phyloP scores from a whole-genome alignment of 1,284 basidiomycete species.

The Apiotrichum veenhuisii region DNA sequence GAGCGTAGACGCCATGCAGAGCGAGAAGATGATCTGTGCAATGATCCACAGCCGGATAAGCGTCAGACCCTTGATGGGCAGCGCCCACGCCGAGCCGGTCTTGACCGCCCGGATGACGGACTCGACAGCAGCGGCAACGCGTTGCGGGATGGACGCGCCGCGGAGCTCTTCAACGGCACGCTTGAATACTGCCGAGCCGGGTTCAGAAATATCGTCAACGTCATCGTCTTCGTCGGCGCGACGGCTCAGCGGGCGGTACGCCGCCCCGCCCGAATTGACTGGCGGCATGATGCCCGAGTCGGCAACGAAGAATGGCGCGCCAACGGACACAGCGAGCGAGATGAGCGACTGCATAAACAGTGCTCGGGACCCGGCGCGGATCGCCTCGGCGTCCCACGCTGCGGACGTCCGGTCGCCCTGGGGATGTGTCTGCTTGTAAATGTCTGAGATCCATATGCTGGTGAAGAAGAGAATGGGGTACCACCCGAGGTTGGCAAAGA shows the following conservation, averaged over 20 bases:
- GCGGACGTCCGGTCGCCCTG: conserved; percentile 22
- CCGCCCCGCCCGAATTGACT: conserved; percentile 9
- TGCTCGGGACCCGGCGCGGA: conserved; percentile 76
- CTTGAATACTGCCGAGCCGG: conserved; percentile 20
- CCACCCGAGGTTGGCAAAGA: conserved; percentile 76
- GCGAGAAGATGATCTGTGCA: conserved; percentile 45
- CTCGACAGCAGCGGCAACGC: conserved; percentile 9
- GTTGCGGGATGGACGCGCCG: conserved; percentile 4
- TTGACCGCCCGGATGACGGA: conserved; percentile 19
- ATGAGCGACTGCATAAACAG: conserved; percentile 73
- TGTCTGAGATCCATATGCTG: conserved; percentile 78
- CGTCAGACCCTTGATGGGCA: conserved; percentile 46
- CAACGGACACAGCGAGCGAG: conserved; percentile 64
- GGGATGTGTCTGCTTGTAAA: conserved; percentile 60
- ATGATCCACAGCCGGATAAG: conserved; percentile 43
- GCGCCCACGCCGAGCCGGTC: conserved; percentile 20
- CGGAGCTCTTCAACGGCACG: conserved; percentile 5
- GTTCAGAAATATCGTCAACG: conserved; percentile 9
- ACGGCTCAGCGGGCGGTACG: conserved; percentile 5
- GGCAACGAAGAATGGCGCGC: conserved; percentile 67
- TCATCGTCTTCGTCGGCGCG: neutral
- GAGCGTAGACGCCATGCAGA: conserved; percentile 49
- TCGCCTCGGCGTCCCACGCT: conserved; percentile 61
- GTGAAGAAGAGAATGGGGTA: conserved; percentile 87
- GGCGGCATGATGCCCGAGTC: conserved; percentile 40